phyloP scores from a whole-genome alignment of 1,284 basidiomycete genomes.

The Ceratobasidium sp. region DNA sequence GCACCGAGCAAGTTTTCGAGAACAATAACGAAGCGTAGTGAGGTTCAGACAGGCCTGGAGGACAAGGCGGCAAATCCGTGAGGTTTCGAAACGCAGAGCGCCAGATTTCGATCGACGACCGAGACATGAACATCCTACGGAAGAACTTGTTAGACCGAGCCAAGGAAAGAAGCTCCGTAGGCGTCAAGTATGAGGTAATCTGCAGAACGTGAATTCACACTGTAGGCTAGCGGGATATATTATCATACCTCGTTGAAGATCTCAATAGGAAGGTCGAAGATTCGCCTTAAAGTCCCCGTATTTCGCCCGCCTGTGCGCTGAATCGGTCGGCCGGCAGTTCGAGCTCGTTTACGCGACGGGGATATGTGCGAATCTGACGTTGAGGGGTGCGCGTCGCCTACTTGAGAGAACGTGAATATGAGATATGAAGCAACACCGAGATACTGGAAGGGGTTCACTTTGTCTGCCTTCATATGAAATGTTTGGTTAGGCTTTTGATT shows the following conservation, averaged over 20 bases:
- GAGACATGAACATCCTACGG: conserved; percentile 46
- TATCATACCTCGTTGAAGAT: not conserved
- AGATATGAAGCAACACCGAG: no score
- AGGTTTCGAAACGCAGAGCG: conserved; percentile 26
- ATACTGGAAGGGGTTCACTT: no score
- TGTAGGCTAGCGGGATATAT: not conserved
- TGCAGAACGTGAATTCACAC: conserved; percentile 40
- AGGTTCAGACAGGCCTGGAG: not conserved
- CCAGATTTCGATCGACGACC: conserved; percentile 45
- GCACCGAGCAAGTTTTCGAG: conserved; percentile 11
- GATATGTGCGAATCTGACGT: no score
- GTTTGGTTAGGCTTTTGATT: no score
- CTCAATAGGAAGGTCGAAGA: not conserved
- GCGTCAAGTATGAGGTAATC: conserved; percentile 48
- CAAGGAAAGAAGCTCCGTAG: conserved; percentile 50
- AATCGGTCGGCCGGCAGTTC: not conserved
- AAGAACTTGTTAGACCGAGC: conserved; percentile 49
- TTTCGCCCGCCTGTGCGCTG: not conserved
- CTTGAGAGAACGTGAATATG: no score
- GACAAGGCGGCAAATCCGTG: not conserved
- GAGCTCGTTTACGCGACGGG: not conserved
- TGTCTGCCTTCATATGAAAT: no score
- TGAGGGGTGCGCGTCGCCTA: no score
- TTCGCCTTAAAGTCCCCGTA: not conserved
- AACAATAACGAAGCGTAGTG: conserved; percentile 49